Percentiles rank a stretch among this genome's conserved stretches.
These are phyloP conservation scores for Paecilomyces sp. DNA, from an alignment of 2,329 filamentous ascomycete species.

Conservation along the genomic window DNA sequence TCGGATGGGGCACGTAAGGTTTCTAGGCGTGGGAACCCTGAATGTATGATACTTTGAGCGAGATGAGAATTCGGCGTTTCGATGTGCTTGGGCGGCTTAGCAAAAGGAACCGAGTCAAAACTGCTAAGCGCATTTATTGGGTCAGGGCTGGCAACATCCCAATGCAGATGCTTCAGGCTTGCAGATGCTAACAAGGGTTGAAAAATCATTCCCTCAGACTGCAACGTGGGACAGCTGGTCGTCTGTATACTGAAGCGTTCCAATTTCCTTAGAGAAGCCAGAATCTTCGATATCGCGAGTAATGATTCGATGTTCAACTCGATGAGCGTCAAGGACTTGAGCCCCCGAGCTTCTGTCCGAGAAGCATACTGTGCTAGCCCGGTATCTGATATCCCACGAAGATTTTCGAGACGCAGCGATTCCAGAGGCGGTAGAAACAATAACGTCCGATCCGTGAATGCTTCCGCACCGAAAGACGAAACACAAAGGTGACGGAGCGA, in stretches of 20 bases:
- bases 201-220: constrained; percentile 35
- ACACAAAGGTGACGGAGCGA: constrained; percentile 47
- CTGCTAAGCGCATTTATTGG: constrained; percentile 27
- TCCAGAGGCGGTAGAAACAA: constrained; percentile 45
- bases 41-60: constrained; percentile 35
- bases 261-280: constrained; percentile 41
- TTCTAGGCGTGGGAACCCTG: constrained; percentile 34
- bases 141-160: constrained; percentile 43
- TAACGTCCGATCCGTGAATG: constrained; percentile 50
- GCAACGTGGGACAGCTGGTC: constrained; percentile 40
- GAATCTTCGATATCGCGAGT: constrained; percentile 45
- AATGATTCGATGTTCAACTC: constrained; percentile 48
- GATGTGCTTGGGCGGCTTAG: constrained; percentile 22
- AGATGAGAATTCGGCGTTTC: constrained; percentile 36
- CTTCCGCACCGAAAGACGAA: constrained; percentile 45
- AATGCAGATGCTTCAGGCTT: constrained; percentile 48
- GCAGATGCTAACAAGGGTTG: constrained; percentile 43
- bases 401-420: constrained; percentile 49
- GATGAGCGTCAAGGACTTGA: constrained; percentile 45
- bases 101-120: constrained; percentile 31
- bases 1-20: constrained; percentile 37
- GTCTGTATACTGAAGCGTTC: constrained; percentile 46
- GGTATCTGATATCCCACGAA: constrained; percentile 49
- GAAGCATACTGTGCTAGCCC: constrained; percentile 47
- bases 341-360: constrained; percentile 36